Evolutionary conservation across 2,329 filamentous ascomycete genomes (phyloP), one percentile per base, ranked within the genome.

Genomic region (Calonectria naviculata): DNA sequence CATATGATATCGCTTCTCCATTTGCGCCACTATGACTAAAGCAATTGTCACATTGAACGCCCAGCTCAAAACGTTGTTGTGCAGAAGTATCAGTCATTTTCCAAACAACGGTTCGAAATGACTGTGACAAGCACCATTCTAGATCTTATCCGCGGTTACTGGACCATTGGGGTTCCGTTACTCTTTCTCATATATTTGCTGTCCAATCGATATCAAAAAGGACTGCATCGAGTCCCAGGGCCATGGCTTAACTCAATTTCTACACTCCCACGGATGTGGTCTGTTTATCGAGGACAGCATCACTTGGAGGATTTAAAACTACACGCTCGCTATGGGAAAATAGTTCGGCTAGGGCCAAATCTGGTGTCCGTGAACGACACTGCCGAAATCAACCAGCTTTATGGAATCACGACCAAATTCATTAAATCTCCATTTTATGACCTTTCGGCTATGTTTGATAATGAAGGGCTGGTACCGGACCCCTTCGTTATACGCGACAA

Each of bases 381-480:
- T 2, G 28, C 31, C 36, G 66, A 68, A 52, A 68, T 68, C 47
- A 67, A 67, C 31, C 64, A 60, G 4, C n/a, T 67, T 17, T 68
- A 68, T 13, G 66, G 66, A 3, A 68, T 68, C 36, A 58, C 46
- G 8, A 68, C 66, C 24, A 68, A 68, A 47, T 68, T 68, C 17
- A 46, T 46, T n/a, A 68, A 68, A 31, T 68, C 60, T 10, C 66
- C 58, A 2, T 68, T 68, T 17, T 68, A 68, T 26, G 31, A 68
- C 10, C 66, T 68, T 15, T 68, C 66, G 5, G 24, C 66, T 21
- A 47, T 58, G 1, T 56, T 46, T 19, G 66, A 68, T n/a, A 58
- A 68, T 1, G 58, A 68, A 19, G 66, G 66, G 21, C 31, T 68
- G 15, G 47, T 68, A 3, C 66, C 66, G 4, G 66, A 68, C 10